phyloP scores from a whole-genome alignment of 1,284 basidiomycete species.

The Caloboletus inedulis region DNA sequence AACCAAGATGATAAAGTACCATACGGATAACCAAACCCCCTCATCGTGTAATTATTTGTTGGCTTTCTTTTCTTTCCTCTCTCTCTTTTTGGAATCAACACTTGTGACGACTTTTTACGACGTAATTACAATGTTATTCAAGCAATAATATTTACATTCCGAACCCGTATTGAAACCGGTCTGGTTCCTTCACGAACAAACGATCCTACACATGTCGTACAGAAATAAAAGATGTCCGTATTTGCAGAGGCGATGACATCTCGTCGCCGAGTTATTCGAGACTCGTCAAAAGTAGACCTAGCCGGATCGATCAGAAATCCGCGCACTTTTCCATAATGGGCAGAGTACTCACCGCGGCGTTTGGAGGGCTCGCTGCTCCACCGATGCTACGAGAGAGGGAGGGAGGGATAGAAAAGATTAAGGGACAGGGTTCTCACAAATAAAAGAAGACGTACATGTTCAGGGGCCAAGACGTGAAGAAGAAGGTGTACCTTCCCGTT shows the following conservation, averaged over 20 bases:
- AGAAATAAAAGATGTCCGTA: not conserved
- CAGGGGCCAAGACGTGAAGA: constrained; percentile 71
- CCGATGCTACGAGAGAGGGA: constrained; percentile 45
- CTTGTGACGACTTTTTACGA: constrained; percentile 28
- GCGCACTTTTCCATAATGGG: not conserved
- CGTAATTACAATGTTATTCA: constrained; percentile 23
- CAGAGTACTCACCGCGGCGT: constrained; percentile 56
- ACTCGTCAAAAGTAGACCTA: constrained; percentile 31
- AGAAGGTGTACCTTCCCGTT: constrained; percentile 63
- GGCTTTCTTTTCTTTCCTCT: not conserved
- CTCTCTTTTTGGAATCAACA: constrained; percentile 6
- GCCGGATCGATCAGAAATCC: constrained; percentile 3
- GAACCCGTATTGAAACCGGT: not conserved
- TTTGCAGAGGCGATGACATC: not conserved
- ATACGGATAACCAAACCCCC: constrained; percentile 19
- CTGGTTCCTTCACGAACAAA: not conserved
- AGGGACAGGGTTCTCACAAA: not conserved
- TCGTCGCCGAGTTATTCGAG: not conserved
- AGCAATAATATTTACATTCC: constrained; percentile 17
- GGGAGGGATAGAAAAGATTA: not conserved
- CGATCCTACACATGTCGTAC: not conserved
- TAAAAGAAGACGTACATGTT: constrained; percentile 49
- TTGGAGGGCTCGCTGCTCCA: constrained; percentile 64
- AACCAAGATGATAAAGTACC: constrained; percentile 17
- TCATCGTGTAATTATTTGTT: constrained; percentile 32